Conservation (phyloP, 2,329 filamentous ascomycete genomes). For the Lomentospora prolificans region DNA sequence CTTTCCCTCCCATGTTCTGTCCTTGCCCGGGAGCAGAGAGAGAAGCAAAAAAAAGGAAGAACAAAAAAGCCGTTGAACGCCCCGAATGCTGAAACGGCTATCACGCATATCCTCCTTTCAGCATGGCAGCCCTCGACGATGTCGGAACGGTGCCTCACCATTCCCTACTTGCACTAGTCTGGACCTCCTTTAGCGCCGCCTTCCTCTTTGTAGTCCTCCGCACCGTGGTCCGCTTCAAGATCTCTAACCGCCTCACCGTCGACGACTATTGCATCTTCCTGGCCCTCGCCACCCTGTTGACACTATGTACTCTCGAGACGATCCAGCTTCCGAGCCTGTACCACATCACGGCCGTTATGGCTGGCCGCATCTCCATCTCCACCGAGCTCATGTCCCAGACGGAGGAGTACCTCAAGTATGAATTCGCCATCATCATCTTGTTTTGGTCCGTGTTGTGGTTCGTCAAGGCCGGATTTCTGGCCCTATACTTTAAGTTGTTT, state of each 20-base stretch:
- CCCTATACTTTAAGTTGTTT: slow-evolving; percentile 15
- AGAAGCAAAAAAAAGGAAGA: background rate
- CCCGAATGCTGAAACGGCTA: background rate
- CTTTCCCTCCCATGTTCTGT: background rate
- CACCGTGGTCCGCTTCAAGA: slow-evolving; percentile 17
- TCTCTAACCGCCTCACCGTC: slow-evolving; percentile 12
- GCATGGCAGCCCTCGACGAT: background rate
- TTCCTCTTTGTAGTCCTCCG: slow-evolving; percentile 18
- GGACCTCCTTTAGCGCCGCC: slow-evolving; percentile 19
- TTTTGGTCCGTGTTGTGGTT: slow-evolving; percentile 17
- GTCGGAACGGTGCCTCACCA: slow-evolving; percentile 12
- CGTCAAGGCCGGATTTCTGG: slow-evolving; percentile 17
- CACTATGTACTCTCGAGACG: slow-evolving; percentile 15
- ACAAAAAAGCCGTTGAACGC: background rate
- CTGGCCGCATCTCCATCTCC: slow-evolving; percentile 10
- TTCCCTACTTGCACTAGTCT: slow-evolving; percentile 19
- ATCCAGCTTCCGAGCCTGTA: slow-evolving; percentile 13
- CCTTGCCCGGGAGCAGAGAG: background rate
- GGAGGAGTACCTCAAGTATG: slow-evolving; percentile 11
- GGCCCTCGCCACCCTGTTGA: slow-evolving; percentile 17
- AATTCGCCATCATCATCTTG: slow-evolving; percentile 16
- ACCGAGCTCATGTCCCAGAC: slow-evolving; percentile 1
- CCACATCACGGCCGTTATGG: slow-evolving; percentile 12
- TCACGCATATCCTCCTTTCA: background rate
- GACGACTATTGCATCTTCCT: slow-evolving; percentile 23